Percentiles rank a stretch among this genome's conserved stretches.
Evolutionary conservation across 139 green algal species (phyloP).

Genomic region (Chlamydomonas sphaeroides): DNA sequence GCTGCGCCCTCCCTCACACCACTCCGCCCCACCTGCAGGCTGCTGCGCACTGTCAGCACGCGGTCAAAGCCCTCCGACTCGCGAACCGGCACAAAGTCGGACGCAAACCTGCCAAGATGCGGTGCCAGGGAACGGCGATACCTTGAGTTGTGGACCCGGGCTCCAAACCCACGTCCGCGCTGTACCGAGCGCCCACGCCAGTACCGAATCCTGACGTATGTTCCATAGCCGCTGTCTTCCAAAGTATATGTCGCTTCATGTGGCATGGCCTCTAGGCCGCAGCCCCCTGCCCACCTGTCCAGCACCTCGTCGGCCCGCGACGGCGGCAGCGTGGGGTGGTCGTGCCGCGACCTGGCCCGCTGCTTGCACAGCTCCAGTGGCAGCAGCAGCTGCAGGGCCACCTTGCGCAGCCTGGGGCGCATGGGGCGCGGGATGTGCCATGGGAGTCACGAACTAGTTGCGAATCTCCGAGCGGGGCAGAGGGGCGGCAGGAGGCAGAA

Average conservation of each 20-base stretch:
- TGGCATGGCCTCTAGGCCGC: not conserved
- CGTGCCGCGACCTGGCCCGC: not conserved
- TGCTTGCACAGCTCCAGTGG: slow-evolving; percentile 18
- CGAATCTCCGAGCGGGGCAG: no score
- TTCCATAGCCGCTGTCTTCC: no score
- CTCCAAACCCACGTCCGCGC: not conserved
- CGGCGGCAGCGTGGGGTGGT: slow-evolving; percentile 19
- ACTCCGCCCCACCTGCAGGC: slow-evolving; percentile 12
- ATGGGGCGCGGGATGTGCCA: no score
- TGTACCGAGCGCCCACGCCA: no score
- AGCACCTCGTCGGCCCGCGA: slow-evolving; percentile 21
- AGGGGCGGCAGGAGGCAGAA: no score
- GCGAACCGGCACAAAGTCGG: not conserved
- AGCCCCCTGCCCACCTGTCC: not conserved
- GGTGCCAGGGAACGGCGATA: not conserved
- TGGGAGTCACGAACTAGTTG: no score
- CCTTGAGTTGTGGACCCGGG: not conserved
- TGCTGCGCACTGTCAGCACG: slow-evolving; percentile 6
- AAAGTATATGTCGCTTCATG: no score
- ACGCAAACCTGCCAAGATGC: not conserved
- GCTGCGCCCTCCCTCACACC: no score
- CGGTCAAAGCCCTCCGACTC: not conserved
- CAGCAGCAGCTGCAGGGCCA: slow-evolving; percentile 31
- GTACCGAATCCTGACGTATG: no score
- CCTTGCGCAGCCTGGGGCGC: no score